These are phyloP conservation scores for Strobilomyces dryophilus DNA, from an alignment of 768 basidiomycete genomes.

Conservation along the genomic window DNA sequence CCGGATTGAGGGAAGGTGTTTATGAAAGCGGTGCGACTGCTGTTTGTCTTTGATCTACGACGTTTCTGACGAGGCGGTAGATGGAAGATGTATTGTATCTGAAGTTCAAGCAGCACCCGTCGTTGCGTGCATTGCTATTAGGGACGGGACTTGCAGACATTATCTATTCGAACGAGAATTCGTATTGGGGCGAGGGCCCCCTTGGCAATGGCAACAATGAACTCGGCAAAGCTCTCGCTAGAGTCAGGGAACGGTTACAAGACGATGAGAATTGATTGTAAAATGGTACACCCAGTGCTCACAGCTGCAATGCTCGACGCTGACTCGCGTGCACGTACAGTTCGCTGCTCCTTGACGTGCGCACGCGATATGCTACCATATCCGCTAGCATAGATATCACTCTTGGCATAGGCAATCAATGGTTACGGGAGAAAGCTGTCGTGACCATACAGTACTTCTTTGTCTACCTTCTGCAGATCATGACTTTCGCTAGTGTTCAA, in stretches of 20 bases:
- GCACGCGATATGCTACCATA: no score
- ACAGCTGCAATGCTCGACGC: neutral
- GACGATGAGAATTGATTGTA: conserved; percentile 18
- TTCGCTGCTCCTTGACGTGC: no score
- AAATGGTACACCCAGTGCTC: neutral
- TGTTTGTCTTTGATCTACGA: neutral
- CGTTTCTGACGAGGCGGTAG: conserved; percentile 18
- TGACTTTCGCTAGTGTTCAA: no score
- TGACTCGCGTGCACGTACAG: no score
- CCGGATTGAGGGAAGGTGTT: conserved; percentile 56
- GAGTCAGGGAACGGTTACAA: conserved; percentile 47
- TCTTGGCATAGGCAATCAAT: no score
- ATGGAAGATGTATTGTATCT: conserved; percentile 63
- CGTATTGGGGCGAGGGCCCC: conserved; percentile 65
- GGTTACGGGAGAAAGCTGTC: no score
- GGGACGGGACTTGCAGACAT: conserved; percentile 48
- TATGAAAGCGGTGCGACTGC: conserved; percentile 44
- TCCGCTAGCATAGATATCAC: no score
- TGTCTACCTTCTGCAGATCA: no score
- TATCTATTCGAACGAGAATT: conserved; percentile 54
- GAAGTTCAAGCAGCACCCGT: conserved; percentile 71
- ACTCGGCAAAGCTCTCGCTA: conserved; percentile 56
- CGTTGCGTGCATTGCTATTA: conserved; percentile 51
- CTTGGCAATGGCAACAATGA: conserved; percentile 52
- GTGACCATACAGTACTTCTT: no score